Evolutionary conservation across 768 basidiomycete genomes (phyloP), one percentile per base, ranked within the genome.

Genomic region (Lactarius hatsudake): DNA sequence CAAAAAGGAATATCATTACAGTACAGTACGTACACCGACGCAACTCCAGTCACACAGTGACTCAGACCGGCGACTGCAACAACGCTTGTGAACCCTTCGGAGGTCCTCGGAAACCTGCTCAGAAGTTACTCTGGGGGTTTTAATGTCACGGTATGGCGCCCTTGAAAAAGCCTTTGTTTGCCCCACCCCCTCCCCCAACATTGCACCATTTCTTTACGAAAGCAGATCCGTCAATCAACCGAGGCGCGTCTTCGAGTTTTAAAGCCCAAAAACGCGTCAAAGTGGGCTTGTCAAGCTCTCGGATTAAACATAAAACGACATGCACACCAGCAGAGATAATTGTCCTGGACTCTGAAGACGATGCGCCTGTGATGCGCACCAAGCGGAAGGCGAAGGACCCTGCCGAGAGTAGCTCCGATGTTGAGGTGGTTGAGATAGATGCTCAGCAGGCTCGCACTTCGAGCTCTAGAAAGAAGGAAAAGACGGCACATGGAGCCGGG

Each of bases 341-440:
- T 34, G 70, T 77, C 63, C 73, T 77, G 23, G 76, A 75, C 57
- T 75, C 74, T 4, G 74, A 76, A 54, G 75, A 75, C 40, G 76
- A 75, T 20, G 51, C 17, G 8, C 63, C 65, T n/a, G 34, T 40
- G 9, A 57, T 64, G 15, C 12, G 23, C 32, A 18, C 62, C 42
- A 69, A 64, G 51, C 64, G 70, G 40, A 67, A 67, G 54, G 48
- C 65, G n/a, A 55, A 64, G 38, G 60, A 65, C 59, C 17, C 32
- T 40, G 40, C 66, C 23, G 64, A 58, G 10, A 36, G 57, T n/a
- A 38, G 66, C 42, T 64, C 67, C 55, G 73, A 73, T 61, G 54
- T 73, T 30, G 71, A 74, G 38, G 56, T 73, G 20, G 42, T 73
- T 26, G 64, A 67, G 36, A 40, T 15, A 26, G 32, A 54, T 10